A percentile compares a stretch with the other conserved stretches of the same genome.
phyloP scores from a whole-genome alignment of 148 eudicot genomes.

The Chenopodium album region DNA sequence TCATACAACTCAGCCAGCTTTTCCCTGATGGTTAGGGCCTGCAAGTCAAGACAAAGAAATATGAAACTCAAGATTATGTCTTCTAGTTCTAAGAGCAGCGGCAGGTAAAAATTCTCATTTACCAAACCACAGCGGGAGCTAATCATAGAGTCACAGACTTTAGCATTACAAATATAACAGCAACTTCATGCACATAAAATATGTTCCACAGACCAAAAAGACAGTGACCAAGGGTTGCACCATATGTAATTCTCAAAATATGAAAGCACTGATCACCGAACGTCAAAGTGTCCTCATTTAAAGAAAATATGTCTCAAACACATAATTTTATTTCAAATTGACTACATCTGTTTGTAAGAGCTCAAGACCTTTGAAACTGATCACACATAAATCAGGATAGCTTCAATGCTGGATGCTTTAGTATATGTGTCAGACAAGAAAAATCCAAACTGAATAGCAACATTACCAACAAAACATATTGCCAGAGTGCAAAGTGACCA shows the following conservation, averaged over 20 bases:
- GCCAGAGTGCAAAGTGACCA: no score
- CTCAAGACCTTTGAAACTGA: not conserved
- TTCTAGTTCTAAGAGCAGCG: not conserved
- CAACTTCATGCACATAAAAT: not conserved
- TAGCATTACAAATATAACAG: not conserved
- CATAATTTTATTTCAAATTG: not conserved
- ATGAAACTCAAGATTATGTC: not conserved
- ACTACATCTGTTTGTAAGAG: not conserved
- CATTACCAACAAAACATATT: no score
- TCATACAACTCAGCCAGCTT: constrained; percentile 90
- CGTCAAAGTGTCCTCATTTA: not conserved
- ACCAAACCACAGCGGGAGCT: not conserved
- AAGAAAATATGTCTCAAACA: not conserved
- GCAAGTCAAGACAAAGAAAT: constrained; percentile 8
- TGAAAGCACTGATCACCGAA: no score
- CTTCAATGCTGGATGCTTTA: not conserved
- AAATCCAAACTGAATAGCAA: not conserved
- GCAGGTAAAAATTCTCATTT: not conserved
- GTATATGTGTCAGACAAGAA: not conserved
- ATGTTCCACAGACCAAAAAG: constrained; percentile 1
- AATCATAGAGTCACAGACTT: not conserved
- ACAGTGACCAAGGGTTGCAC: not conserved
- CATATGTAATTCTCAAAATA: not conserved
- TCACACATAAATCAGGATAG: not conserved
- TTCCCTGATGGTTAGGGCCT: constrained; percentile 92